Evolutionary conservation across 2,329 filamentous ascomycete genomes (phyloP), one percentile per base, ranked within the genome.

Genomic region (Tympanopsis confertula): DNA sequence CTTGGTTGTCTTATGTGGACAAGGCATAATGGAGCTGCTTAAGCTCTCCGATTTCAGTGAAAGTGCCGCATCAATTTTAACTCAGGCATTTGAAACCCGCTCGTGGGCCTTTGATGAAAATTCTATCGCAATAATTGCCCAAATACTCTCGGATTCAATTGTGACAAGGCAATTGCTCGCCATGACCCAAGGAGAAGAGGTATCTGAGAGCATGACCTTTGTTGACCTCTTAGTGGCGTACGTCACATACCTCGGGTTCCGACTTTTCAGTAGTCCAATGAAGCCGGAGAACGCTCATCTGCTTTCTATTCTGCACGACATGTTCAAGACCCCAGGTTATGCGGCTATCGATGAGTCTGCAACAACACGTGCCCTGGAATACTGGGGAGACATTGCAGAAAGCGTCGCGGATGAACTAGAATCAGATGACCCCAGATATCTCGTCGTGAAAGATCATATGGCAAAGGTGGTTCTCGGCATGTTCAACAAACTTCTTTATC

Each of bases 401-500:
- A 50, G 53, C 36, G 41, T 62, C 5, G 51, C 52, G 26, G 57
- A 58, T 26, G 42, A 51, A 20, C 45, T 51, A 26, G 36, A 55
- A 22, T 46, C 56, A 10, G 35, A 44, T 5, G 48, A 50, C 20
- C 29, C 50, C 30, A 44, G 44, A 5, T 45, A 55, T 39, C 46
- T 47, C 22, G 45, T 45, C 41, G 56, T 55, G 17, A 63, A 56
- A 45, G 50, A 45, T 18, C 54, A 63, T 40, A 47, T 62, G 35
- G 57, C 58, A 4, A 53, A 53, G 26, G 57, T 58, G 12, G 55
- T 63, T 24, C 45, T 58, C 7, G 58, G 61, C 37, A 56, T 61
- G 39, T 62, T 58, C 41, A 54, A 54, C 22, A 63, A 64, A 40
- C 51, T 65, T 17, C 49, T 56, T n/a, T 61, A 58, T 38, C 58